Percentiles rank a stretch among this genome's conserved stretches.
phyloP scores from a whole-genome alignment of 352 stramenopile genomes.

The Globisporangium nodosum region DNA sequence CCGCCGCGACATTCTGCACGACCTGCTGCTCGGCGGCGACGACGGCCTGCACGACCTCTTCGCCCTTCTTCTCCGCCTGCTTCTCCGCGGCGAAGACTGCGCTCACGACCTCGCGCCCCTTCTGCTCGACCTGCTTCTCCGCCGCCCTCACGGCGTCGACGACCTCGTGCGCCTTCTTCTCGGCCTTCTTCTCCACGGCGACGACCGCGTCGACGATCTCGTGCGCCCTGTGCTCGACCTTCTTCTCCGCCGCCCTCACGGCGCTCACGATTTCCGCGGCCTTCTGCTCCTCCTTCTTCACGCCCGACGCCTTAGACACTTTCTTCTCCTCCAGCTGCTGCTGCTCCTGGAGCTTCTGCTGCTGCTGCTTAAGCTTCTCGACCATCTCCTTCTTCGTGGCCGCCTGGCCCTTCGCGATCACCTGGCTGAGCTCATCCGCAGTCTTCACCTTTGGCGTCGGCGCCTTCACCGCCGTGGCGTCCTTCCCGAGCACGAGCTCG shows the following conservation, averaged over 20 bases:
- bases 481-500: conserved; percentile 54
- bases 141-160: conserved; percentile 16
- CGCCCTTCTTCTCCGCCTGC: conserved; percentile 28
- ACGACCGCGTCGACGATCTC: conserved; percentile 19
- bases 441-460: conserved; percentile 13
- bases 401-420: conserved; percentile 38
- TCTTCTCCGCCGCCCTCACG: conserved; percentile 3
- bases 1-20: conserved; percentile 13
- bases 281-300: not conserved
- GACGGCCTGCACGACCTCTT: conserved; percentile 17
- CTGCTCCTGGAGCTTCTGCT: not conserved
- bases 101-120: conserved; percentile 20
- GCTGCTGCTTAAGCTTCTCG: conserved; percentile 15
- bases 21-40: conserved; percentile 7
- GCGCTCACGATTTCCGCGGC: not conserved
- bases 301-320: not conserved
- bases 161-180: conserved; percentile 17
- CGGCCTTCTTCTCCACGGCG: conserved; percentile 15
- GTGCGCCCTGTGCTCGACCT: conserved; percentile 17
- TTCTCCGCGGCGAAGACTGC: conserved; percentile 12
- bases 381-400: conserved; percentile 5
- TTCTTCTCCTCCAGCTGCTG: conserved; percentile 2
- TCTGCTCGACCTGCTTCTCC: conserved; percentile 20
- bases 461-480: not conserved
- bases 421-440: conserved; percentile 41